Conservation (phyloP, 177 flowering plant genomes). For the Vitis hybrid region DNA sequence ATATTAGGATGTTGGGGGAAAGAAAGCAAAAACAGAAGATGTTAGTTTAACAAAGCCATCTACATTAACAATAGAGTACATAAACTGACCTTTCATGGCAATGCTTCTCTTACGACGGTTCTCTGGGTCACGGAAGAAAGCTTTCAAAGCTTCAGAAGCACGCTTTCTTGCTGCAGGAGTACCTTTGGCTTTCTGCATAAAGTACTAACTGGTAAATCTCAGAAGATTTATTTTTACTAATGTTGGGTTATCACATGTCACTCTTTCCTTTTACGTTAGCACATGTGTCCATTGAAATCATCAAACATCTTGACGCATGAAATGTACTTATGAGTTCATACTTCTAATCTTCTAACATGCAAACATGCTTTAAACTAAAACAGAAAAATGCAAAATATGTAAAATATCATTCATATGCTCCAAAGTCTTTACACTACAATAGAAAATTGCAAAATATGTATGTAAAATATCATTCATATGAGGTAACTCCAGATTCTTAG, state of each 20-base stretch:
- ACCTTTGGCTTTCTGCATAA: slow-evolving; percentile 75
- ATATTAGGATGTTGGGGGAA: neutral
- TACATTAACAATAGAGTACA: neutral
- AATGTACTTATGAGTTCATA: neutral
- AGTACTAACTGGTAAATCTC: neutral
- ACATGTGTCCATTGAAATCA: neutral
- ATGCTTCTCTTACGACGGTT: slow-evolving; percentile 86
- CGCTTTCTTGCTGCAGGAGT: slow-evolving; percentile 80
- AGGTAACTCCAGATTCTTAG: too few relatives aligned
- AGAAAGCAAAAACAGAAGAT: neutral
- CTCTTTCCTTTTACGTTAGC: neutral
- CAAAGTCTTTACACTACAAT: too few relatives aligned
- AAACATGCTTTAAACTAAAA: too few relatives aligned
- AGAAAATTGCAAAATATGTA: too few relatives aligned
- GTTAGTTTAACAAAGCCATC: neutral
- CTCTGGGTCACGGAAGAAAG: slow-evolving; percentile 79
- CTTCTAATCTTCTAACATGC: neutral
- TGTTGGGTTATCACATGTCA: neutral
- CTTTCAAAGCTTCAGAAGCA: slow-evolving; percentile 76
- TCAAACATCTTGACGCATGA: neutral
- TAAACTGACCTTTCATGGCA: slow-evolving; percentile 70
- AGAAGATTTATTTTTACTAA: neutral
- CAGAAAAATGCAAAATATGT: too few relatives aligned
- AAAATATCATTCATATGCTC: too few relatives aligned
- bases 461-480: too few relatives aligned